A percentile compares a stretch with the other conserved stretches of the same genome.
phyloP scores from a whole-genome alignment of 1,139 yeast species.

The Yamadazyma diddensiae region DNA sequence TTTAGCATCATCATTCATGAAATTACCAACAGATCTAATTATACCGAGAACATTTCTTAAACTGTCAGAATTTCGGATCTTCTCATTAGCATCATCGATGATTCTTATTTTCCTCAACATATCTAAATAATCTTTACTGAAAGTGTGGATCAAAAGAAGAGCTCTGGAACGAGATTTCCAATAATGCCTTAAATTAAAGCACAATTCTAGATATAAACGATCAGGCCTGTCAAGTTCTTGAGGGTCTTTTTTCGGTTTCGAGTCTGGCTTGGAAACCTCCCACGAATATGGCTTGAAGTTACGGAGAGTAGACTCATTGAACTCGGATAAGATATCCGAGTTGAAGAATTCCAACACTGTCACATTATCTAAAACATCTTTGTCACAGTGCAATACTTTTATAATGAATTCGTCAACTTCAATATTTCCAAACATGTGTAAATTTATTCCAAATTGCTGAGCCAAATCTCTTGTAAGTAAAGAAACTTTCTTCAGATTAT shows the following conservation, averaged over 20 bases:
- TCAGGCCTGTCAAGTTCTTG: conserved; percentile 75
- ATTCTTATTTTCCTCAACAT: conserved; percentile 58
- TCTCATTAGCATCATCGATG: conserved; percentile 65
- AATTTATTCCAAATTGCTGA: conserved; percentile 83
- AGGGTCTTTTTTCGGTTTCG: conserved; percentile 56
- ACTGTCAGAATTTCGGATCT: conserved; percentile 60
- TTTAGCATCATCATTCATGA: conserved; percentile 82
- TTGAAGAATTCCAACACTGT: conserved; percentile 82
- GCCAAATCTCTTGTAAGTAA: conserved; percentile 79
- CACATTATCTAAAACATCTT: conserved; percentile 61
- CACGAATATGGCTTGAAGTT: conserved; percentile 71
- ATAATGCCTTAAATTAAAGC: conserved; percentile 73
- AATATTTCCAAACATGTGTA: conserved; percentile 70
- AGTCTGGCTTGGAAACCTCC: conserved; percentile 38
- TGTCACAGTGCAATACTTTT: conserved; percentile 70
- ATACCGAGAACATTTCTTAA: conserved; percentile 69
- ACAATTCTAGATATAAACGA: conserved; percentile 70
- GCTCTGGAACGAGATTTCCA: conserved; percentile 90
- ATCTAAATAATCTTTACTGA: conserved; percentile 72
- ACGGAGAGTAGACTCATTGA: conserved; percentile 63
- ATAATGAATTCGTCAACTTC: conserved; percentile 61
- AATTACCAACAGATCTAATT: conserved; percentile 84
- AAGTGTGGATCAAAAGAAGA: conserved; percentile 61
- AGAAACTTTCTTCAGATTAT: conserved; percentile 39
- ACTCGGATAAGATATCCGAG: conserved; percentile 66